Percentiles rank a stretch among this genome's conserved stretches.
These are phyloP conservation scores for Leptodontidium sp. DNA, from an alignment of 2,329 filamentous ascomycete species.

Conservation along the genomic window DNA sequence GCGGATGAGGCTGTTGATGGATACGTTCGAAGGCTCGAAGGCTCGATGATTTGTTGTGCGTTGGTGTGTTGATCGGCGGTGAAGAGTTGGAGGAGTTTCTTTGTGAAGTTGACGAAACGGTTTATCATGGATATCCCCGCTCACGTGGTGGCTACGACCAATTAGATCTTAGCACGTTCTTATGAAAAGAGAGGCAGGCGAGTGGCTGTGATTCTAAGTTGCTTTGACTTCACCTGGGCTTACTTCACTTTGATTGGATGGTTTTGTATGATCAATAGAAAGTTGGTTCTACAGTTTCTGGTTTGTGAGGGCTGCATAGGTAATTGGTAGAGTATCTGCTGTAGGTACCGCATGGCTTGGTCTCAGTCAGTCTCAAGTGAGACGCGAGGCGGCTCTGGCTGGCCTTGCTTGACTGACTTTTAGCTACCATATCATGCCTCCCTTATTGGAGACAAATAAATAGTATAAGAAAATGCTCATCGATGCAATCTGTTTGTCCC, in stretches of 20 bases:
- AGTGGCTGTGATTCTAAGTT: background rate
- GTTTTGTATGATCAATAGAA: too few relatives aligned
- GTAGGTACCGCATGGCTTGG: too few relatives aligned
- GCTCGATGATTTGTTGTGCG: slow-evolving; percentile 14
- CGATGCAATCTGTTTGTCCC: too few relatives aligned
- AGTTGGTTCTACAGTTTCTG: too few relatives aligned
- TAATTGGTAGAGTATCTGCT: too few relatives aligned
- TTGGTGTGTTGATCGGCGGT: slow-evolving; percentile 28
- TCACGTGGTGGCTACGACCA: slow-evolving; percentile 24
- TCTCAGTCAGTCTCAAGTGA: too few relatives aligned
- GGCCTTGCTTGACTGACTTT: too few relatives aligned
- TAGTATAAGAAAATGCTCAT: background rate
- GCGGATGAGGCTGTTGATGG: slow-evolving; percentile 28
- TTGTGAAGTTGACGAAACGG: slow-evolving; percentile 1
- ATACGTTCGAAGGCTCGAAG: slow-evolving; percentile 16
- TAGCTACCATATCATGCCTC: too few relatives aligned
- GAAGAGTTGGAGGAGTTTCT: slow-evolving; percentile 20
- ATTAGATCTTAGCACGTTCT: slow-evolving; percentile 18
- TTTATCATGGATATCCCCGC: slow-evolving; percentile 17
- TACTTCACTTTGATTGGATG: too few relatives aligned
- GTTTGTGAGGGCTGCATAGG: too few relatives aligned
- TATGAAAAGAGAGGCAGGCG: background rate
- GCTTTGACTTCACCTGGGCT: background rate
- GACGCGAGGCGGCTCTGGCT: too few relatives aligned
- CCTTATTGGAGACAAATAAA: background rate